phyloP scores from a whole-genome alignment of 805 yeast species.

The Saccharomycopsis sp. region DNA sequence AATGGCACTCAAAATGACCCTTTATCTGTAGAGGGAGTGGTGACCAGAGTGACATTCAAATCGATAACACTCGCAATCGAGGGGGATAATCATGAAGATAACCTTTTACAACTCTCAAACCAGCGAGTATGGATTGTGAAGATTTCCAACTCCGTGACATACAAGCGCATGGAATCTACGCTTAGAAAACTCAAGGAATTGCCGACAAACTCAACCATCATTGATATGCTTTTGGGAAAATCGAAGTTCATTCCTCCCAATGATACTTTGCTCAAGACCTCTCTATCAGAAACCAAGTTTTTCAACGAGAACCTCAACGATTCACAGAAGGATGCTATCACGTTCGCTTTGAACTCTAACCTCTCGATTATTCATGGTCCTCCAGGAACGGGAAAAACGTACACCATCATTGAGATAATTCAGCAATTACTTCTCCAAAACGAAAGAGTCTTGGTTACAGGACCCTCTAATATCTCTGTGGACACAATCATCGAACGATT shows the following conservation, averaged over 20 bases:
- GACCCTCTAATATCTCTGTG: slow-evolving; percentile 89
- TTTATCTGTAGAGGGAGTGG: slow-evolving; percentile 51
- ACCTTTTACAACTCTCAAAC: slow-evolving; percentile 40
- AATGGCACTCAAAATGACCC: slow-evolving; percentile 8
- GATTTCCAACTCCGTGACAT: slow-evolving; percentile 58
- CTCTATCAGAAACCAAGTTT: slow-evolving; percentile 26
- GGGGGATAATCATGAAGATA: slow-evolving; percentile 36
- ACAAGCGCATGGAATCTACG: slow-evolving; percentile 72
- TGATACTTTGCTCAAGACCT: slow-evolving; percentile 7
- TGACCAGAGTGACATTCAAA: slow-evolving; percentile 44
- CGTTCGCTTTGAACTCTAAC: slow-evolving; percentile 55
- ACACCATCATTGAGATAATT: slow-evolving; percentile 74
- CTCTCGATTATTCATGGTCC: slow-evolving; percentile 65
- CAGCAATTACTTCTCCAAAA: slow-evolving; percentile 56
- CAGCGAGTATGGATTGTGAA: slow-evolving; percentile 53
- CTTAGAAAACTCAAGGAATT: slow-evolving; percentile 58
- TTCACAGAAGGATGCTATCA: slow-evolving; percentile 70
- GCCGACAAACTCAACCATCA: slow-evolving; percentile 26
- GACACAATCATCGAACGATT: slow-evolving; percentile 85
- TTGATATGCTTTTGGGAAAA: slow-evolving; percentile 44
- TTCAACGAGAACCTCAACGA: slow-evolving; percentile 38
- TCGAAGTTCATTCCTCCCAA: slow-evolving; percentile 30
- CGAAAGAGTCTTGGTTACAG: slow-evolving; percentile 74
- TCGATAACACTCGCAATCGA: slow-evolving; percentile 55
- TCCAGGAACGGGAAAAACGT: slow-evolving; percentile 79